Conservation (phyloP, 768 basidiomycete species). For the Mrakia frigida region DNA sequence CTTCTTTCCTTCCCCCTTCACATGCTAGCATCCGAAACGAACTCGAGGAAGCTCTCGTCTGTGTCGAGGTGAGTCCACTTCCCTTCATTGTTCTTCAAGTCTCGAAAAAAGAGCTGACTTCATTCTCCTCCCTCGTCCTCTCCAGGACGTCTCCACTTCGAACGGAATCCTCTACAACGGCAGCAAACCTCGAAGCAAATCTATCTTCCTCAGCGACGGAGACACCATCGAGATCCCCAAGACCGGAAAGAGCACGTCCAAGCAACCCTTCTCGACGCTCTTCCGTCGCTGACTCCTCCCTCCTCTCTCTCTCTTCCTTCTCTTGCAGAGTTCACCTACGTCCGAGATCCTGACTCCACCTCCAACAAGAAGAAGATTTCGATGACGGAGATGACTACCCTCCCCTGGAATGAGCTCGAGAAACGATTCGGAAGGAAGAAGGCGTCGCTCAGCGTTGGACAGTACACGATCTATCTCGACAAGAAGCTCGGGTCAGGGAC, state of each 20-base stretch:
- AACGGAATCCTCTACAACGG: constrained; percentile 29
- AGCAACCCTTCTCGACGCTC: neutral
- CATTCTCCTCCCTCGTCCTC: neutral
- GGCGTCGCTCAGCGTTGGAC: neutral
- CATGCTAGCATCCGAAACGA: constrained; percentile 17
- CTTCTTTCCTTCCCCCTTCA: neutral
- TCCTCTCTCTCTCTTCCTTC: neutral
- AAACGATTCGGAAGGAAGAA: neutral
- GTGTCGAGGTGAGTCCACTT: constrained; percentile 22
- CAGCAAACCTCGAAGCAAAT: neutral
- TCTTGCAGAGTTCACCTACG: constrained; percentile 4
- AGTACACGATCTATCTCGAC: constrained; percentile 3
- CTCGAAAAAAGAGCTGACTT: neutral
- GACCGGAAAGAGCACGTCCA: constrained; percentile 5
- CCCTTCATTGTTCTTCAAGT: neutral
- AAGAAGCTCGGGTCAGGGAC: constrained; percentile 20
- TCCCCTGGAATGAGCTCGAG: neutral
- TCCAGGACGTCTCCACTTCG: constrained; percentile 12
- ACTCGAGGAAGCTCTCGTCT: constrained; percentile 6
- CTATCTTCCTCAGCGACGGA: constrained; percentile 22
- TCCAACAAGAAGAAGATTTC: neutral
- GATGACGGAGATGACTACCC: neutral
- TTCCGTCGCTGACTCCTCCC: neutral
- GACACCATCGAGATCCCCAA: constrained; percentile 22
- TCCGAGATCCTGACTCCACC: constrained; percentile 1